These are phyloP conservation scores for Sabuloglossum arenarium DNA, from an alignment of 495 filamentous ascomycete genomes.

Conservation along the genomic window DNA sequence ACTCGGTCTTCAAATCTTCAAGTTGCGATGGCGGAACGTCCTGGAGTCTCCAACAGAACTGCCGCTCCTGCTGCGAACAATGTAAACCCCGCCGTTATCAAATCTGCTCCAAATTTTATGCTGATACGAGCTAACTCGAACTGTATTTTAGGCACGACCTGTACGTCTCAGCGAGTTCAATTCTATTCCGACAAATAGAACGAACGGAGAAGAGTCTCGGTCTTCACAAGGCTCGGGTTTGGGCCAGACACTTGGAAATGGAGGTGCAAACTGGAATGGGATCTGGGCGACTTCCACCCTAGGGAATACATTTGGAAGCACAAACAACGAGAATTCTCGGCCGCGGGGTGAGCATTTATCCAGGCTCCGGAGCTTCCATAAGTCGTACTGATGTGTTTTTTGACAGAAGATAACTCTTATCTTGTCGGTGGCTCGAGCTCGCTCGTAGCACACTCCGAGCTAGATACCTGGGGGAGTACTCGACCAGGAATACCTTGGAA, in stretches of 20 bases:
- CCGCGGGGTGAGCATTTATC: background rate
- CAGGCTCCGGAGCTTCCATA: background rate
- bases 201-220: constrained; percentile 1
- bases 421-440: constrained; percentile 3
- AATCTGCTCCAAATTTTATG: background rate
- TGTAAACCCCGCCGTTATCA: background rate
- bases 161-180: background rate
- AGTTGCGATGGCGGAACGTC: background rate
- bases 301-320: background rate
- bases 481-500: constrained; percentile 31
- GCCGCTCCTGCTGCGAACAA: background rate
- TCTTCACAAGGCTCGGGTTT: background rate
- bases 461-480: constrained; percentile 3
- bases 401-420: constrained; percentile 1
- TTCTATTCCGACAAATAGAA: background rate
- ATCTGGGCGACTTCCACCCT: constrained; percentile 5
- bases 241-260: constrained; percentile 2
- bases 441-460: constrained; percentile 4
- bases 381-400: background rate
- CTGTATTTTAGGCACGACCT: constrained; percentile 1
- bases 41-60: background rate
- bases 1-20: background rate
- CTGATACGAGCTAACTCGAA: background rate
- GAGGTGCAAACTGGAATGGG: constrained; percentile 1
- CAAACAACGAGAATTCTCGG: background rate